Base-by-base conservation (phyloP, 23 red algal genomes). In the Chondrus crispus region DNA sequence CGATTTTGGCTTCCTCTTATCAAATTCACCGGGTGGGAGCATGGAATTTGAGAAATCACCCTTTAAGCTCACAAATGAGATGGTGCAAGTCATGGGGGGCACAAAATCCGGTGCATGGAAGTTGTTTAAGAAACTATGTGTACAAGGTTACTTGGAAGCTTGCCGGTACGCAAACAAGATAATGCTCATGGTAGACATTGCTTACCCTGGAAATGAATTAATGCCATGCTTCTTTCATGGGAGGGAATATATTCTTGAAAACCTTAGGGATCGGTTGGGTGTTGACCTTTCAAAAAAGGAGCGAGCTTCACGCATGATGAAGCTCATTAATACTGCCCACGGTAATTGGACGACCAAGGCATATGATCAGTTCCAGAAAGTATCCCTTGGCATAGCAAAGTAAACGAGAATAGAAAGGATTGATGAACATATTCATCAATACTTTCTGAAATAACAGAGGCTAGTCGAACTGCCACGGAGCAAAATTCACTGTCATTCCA, bases 191-290 rank as follows among this genome's bases (percentile, higher is more conserved):
- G 97, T 99, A 20, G 97, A 99, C 52, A 94, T 94, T 35, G 85
- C 95, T 43, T 94, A 93, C 32, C 73, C 89, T 52, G 97, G 97
- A 16, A 99, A 99, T 85, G 97, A 99, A 46, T 68, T 47, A 40
- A 94, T 99, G 97, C 97, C 97, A 3, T 99, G 97, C 70, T 99
- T 99, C 88, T 84, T 93, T 53, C 88, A 92, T 45, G 97, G 97
- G 12, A 81, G 93, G n/a, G 95, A 99, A 38, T 89, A 93, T 35
- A 92, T 96, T 13, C 81, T 99, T 3, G 85, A 89, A 20, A 88
- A 90, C 14, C 85, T 99, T 44, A 60, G 94, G 33, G 89, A 99
- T 26, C 90, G 97, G 28, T 87, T 96, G 29, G 83, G 82, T 74
- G 73, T 85, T 18, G 88, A 94, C 70, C 81, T 96, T 83, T 78